Percentiles rank a stretch among this genome's conserved stretches.
These are phyloP conservation scores for Phytophthora idaei DNA, from an alignment of 352 stramenopile species.

Conservation along the genomic window DNA sequence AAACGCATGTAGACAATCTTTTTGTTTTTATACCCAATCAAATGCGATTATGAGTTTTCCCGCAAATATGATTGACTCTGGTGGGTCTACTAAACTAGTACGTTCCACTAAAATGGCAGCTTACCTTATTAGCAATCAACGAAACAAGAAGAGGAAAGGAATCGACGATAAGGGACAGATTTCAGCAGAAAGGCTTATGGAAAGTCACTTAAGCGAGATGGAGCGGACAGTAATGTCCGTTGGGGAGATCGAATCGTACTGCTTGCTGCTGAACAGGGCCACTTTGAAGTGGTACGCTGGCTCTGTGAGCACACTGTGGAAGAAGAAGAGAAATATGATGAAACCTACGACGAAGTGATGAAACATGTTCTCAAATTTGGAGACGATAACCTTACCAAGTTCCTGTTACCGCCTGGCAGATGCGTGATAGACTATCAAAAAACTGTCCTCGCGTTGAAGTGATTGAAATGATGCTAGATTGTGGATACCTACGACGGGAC, in stretches of 20 bases:
- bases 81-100: too few species aligned
- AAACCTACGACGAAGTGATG: not conserved
- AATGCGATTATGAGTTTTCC: too few species aligned
- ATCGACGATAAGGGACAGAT: not conserved
- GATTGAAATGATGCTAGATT: constrained; percentile 17
- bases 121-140: not conserved
- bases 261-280: not conserved
- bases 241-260: not conserved
- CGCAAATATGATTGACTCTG: too few species aligned
- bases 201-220: not conserved
- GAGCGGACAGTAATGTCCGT: not conserved
- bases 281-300: constrained; percentile 2
- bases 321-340: not conserved
- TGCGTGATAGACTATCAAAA: constrained; percentile 13
- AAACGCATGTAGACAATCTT: too few species aligned
- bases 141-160: not conserved
- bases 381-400: not conserved
- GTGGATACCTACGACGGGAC: not conserved
- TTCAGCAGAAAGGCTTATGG: not conserved
- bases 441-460: not conserved
- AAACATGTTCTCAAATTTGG: not conserved
- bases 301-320: not conserved
- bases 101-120: not conserved
- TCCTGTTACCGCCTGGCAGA: constrained; percentile 1
- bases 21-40: too few species aligned